Evolutionary conservation across 2,329 filamentous ascomycete genomes (phyloP), one percentile per base, ranked within the genome.

Genomic region (Fusarium floridanum): DNA sequence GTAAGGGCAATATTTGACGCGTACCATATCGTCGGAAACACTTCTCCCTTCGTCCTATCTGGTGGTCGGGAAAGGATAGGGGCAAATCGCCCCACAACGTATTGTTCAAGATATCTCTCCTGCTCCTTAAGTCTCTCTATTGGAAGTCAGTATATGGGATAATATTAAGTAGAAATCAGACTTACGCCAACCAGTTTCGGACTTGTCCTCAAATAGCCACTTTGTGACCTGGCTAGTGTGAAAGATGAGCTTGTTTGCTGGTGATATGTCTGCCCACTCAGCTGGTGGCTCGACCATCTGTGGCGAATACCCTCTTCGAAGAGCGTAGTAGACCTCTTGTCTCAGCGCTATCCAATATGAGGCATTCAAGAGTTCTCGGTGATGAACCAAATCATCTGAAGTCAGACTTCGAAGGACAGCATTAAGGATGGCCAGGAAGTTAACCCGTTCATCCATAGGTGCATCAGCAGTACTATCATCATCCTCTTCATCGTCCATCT

Each of bases 311-410:
- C 76, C 74, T 17, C 68, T 62, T 0, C 76, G 37, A 2, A 78
- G 57, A 0, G 76, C 74, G 20, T 77, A 77, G 2, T 77, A 78
- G 0, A 78, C 72, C 1, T 78, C 76, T 1, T 77, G 76, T 10
- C 76, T 62, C 0, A 78, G 3, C 0, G 76, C 76, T 14, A 77
- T 73, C 76, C 76, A 78, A 0, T 78, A 78, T 0, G 76, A 78
- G 0, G 72, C 74, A 1, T 77, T 70, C 0, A 78, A 32, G 0
- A 78, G 27, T 0, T 74, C 74, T 6, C 75, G 27, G 0, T 62
- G 72, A 5, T 76, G 64, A 0, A 71, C 64, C 1, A 78, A 24
- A 11, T 77, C 72, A 5, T 74, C 67, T 0, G 74, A 68, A 0
- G 73, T 78, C 0, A 77, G 8, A 6, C 69, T 77, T 4, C 75